Evolutionary conservation across 495 filamentous ascomycete species (phyloP), one percentile per base, ranked within the genome.

Genomic region (Podospora conica): DNA sequence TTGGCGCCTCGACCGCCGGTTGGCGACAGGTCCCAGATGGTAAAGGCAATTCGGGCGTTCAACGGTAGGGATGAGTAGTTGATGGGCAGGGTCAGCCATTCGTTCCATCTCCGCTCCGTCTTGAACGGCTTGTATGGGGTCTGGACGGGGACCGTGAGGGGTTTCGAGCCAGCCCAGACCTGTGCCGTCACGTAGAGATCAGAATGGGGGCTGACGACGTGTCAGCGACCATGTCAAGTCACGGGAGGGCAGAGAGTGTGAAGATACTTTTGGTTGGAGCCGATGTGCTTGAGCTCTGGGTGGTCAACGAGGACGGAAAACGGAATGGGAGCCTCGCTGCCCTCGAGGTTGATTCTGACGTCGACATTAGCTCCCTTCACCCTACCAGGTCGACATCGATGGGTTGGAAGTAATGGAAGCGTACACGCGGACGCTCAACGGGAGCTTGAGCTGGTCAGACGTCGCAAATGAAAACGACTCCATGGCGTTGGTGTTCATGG

Each of bases 141-240:
- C 75, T 97, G 93, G 11, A 96, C 81, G 0, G 92, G 91, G 0
- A 97, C 91, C 1, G 93, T 94, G 66, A 98, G 76, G 15, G 95
- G 92, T 73, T 99, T 98, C 20, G 92, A 96, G 69, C 96, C 93
- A 11, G 96, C 92, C 88, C 93, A 99, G 71, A 97, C 80, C 77
- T 97, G 96, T 18, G 87, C 90, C 3, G 93, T 97, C 21, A 96
- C 88, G 70, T 93, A 97, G 48, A 98, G 88, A 74, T 98, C 95
- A 21, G 92, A 97, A 72, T 87, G 75, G 11, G 84, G 78, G 69
- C 85, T 88, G 58, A 60, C 25, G 58, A 23, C 61, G 23, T 66
- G 33, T n/a, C 53, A 60, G 61, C 8, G 40, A n/a, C 9, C 10
- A 18, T 22, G 20, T 10, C 12, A 4, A n/a, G 27, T 15, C 60